Percentiles rank a stretch among this genome's conserved stretches.
phyloP scores from a whole-genome alignment of 2,329 filamentous ascomycete species.

The Magnaporthiopsis incrustans region DNA sequence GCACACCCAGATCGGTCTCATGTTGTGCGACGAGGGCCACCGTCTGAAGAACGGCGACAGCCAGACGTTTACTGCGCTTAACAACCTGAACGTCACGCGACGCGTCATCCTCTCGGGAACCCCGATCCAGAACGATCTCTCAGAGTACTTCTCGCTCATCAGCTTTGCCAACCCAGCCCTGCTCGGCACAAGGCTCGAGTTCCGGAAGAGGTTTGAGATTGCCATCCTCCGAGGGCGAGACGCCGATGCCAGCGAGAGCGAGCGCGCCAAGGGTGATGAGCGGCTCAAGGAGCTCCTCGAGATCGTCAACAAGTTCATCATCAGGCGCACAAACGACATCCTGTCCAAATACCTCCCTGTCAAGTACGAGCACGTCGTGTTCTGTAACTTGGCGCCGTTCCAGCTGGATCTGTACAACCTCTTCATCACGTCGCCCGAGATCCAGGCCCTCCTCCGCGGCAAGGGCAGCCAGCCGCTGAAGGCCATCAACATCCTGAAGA shows the following conservation, averaged over 20 bases:
- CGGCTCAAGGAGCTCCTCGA: conserved; percentile 71
- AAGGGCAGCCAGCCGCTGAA: conserved; percentile 95
- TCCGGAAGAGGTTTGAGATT: conserved; percentile 87
- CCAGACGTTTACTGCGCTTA: conserved; percentile 87
- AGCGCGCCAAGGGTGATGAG: conserved; percentile 75
- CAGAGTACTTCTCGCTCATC: conserved; percentile 91
- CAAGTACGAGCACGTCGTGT: conserved; percentile 99
- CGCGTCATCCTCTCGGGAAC: conserved; percentile 94
- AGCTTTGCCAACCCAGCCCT: conserved; percentile 95
- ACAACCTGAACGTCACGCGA: conserved; percentile 79
- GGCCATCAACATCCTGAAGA: conserved; percentile 93
- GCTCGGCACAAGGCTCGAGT: conserved; percentile 80
- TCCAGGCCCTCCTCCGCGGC: conserved; percentile 81
- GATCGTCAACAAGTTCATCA: conserved; percentile 97
- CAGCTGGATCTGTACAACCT: conserved; percentile 92
- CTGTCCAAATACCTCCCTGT: conserved; percentile 94
- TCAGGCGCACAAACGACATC: conserved; percentile 94
- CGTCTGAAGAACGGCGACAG: conserved; percentile 95
- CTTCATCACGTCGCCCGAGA: conserved; percentile 92
- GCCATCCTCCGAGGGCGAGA: conserved; percentile 89
- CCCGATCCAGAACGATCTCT: conserved; percentile 97
- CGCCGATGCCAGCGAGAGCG: conserved; percentile 75
- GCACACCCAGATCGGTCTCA: conserved; percentile 80
- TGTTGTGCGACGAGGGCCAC: conserved; percentile 95
- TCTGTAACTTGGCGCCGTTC: conserved; percentile 90